Conservation (phyloP, 441 rosid species). For the Eruca vesicaria region DNA sequence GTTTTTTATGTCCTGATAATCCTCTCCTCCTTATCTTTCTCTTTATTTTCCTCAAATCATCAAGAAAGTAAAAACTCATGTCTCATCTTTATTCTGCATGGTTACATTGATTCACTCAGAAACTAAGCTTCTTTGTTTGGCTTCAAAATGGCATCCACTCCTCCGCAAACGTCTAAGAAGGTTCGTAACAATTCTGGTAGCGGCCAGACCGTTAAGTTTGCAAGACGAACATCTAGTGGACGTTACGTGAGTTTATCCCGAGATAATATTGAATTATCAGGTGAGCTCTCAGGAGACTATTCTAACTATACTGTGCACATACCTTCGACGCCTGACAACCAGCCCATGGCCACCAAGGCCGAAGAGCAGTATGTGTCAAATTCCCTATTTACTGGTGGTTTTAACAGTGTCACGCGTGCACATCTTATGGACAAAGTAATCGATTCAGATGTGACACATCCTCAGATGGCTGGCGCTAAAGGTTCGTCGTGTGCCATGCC, state of each 20-base stretch:
- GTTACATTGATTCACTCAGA: neutral
- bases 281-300: neutral
- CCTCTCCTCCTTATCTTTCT: neutral
- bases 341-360: neutral
- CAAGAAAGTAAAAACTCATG: neutral
- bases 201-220: neutral
- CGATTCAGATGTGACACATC: neutral
- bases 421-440: neutral
- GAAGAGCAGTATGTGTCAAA: neutral
- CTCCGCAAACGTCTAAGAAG: neutral
- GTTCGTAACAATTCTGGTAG: conserved; percentile 1
- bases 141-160: neutral
- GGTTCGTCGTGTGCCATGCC: neutral
- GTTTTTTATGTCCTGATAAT: neutral
- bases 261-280: neutral
- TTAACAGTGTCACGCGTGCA: neutral
- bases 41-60: neutral
- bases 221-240: conserved; percentile 1
- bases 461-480: neutral
- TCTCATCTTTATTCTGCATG: neutral
- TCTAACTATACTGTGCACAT: neutral
- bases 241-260: neutral
- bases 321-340: neutral
- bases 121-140: neutral
- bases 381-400: neutral